These are phyloP conservation scores for Crithidia bombi DNA, from an alignment of 208 protist species.

Conservation along the genomic window DNA sequence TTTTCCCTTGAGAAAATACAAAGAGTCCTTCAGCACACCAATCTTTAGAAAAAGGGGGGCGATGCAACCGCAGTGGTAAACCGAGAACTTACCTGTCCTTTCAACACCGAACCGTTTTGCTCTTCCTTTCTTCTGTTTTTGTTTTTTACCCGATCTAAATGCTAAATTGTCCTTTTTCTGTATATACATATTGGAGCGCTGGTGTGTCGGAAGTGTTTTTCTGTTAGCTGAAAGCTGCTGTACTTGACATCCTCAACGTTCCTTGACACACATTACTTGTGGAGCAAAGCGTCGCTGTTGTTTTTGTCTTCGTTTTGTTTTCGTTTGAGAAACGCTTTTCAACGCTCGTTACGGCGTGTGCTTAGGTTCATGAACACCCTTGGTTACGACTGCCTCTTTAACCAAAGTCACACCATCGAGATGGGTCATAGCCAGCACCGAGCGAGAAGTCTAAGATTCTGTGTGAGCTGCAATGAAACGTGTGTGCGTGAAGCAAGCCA, in stretches of 20 bases:
- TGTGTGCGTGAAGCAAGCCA: background rate
- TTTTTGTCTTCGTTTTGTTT: background rate
- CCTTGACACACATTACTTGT: background rate
- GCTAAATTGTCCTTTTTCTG: background rate
- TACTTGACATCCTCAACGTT: no score
- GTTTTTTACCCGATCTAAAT: background rate
- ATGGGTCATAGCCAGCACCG: constrained; percentile 1
- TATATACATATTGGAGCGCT: no score
- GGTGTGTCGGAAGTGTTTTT: no score
- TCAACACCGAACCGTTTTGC: background rate
- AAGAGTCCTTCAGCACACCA: no score
- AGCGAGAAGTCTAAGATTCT: background rate
- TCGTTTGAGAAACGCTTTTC: background rate
- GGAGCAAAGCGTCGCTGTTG: background rate
- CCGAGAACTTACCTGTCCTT: constrained; percentile 6
- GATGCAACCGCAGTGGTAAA: background rate
- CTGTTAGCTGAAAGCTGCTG: no score
- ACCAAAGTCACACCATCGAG: constrained; percentile 2
- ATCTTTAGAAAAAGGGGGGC: background rate
- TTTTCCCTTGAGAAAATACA: background rate
- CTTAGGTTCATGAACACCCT: background rate
- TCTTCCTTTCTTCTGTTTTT: background rate
- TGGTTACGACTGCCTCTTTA: constrained; percentile 6
- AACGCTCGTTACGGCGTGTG: background rate
- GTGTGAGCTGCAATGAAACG: background rate